Evolutionary conservation across 768 basidiomycete species (phyloP).

Genomic region (Tulasnella sp.): DNA sequence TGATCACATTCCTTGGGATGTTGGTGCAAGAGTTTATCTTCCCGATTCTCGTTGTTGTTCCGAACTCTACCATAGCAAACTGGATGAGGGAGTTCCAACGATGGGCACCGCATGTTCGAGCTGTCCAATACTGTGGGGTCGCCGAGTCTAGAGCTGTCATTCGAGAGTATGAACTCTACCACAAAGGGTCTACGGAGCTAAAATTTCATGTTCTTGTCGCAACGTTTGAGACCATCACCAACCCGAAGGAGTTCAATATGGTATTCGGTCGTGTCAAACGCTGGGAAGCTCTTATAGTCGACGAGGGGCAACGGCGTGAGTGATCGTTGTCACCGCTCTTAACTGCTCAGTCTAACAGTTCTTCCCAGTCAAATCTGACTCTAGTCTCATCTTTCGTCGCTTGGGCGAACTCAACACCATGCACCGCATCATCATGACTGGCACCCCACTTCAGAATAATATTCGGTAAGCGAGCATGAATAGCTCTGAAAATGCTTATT

Average conservation of each 20-base stretch:
- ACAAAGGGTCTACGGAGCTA: constrained; percentile 37
- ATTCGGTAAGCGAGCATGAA: constrained; percentile 34
- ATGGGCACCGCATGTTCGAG: constrained; percentile 58
- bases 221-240: constrained; percentile 79
- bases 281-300: constrained; percentile 91
- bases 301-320: constrained; percentile 86
- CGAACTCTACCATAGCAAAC: constrained; percentile 90
- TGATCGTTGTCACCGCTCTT: constrained; percentile 19
- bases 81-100: constrained; percentile 88
- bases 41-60: constrained; percentile 85
- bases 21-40: constrained; percentile 45
- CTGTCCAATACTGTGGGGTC: constrained; percentile 81
- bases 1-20: constrained; percentile 69
- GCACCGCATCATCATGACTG: constrained; percentile 84
- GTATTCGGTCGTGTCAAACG: constrained; percentile 75
- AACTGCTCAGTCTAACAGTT: constrained; percentile 15
- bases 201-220: constrained; percentile 87
- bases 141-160: constrained; percentile 68
- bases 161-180: constrained; percentile 68
- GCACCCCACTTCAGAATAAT: constrained; percentile 96
- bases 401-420: constrained; percentile 65
- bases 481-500: background rate
- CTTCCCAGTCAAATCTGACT: constrained; percentile 67
- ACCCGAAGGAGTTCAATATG: constrained; percentile 50
- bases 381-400: constrained; percentile 66